phyloP scores from a whole-genome alignment of 352 stramenopile species.

The Globisporangium takayamanum region DNA sequence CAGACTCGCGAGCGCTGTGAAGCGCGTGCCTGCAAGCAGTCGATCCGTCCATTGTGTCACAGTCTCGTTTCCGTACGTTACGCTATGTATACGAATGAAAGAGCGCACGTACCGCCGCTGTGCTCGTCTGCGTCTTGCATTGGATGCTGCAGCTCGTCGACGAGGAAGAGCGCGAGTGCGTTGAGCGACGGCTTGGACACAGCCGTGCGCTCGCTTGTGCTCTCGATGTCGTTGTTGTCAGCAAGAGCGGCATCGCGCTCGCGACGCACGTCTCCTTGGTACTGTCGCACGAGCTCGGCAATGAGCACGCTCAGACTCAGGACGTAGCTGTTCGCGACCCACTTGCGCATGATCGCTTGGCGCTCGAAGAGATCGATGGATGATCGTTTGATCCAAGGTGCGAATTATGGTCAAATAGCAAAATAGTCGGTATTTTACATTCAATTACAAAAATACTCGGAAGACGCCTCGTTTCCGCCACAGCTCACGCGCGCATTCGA shows the following conservation, averaged over 20 bases:
- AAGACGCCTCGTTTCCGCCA: too few relatives aligned
- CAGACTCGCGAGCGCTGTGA: constrained; percentile 33
- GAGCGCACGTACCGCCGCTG: constrained; percentile 1
- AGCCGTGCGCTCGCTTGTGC: not conserved
- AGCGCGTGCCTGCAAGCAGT: constrained; percentile 3
- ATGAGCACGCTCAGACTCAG: constrained; percentile 41
- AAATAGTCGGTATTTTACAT: too few relatives aligned
- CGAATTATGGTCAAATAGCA: too few relatives aligned
- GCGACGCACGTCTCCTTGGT: constrained; percentile 25
- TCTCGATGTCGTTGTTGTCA: not conserved
- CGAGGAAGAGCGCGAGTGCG: constrained; percentile 43
- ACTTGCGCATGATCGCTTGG: constrained; percentile 1
- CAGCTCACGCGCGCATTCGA: too few relatives aligned
- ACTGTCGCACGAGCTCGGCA: constrained; percentile 42
- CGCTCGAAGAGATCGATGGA: too few relatives aligned
- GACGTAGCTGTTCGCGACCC: constrained; percentile 36
- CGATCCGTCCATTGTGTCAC: not conserved
- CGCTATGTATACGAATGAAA: not conserved
- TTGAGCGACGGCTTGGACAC: constrained; percentile 35
- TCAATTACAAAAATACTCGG: too few relatives aligned
- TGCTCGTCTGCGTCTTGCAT: constrained; percentile 2
- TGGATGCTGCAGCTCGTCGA: constrained; percentile 47
- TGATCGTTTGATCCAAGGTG: too few relatives aligned
- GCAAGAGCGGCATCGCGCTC: not conserved
- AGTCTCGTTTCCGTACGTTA: not conserved